These are phyloP conservation scores for Pichia paraexigua DNA, from an alignment of 805 yeast species.

Conservation along the genomic window DNA sequence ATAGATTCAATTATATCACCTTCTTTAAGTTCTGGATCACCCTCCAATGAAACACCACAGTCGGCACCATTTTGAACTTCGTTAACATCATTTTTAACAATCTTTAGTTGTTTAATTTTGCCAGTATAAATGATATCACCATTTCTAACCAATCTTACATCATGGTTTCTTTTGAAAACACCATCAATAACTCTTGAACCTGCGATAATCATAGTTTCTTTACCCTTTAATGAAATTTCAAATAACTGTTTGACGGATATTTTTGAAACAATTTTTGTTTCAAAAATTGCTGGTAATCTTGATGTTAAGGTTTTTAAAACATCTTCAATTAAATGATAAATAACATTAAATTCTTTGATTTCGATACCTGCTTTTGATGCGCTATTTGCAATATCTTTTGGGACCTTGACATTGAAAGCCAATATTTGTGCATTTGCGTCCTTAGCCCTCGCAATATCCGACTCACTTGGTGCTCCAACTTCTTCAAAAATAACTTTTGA, in stretches of 20 bases:
- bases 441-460: slow-evolving; percentile 60
- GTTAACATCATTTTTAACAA: slow-evolving; percentile 67
- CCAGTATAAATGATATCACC: slow-evolving; percentile 42
- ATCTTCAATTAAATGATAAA: slow-evolving; percentile 80
- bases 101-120: slow-evolving; percentile 62
- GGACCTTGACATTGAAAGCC: slow-evolving; percentile 67
- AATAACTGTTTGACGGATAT: slow-evolving; percentile 67
- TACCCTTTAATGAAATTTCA: slow-evolving; percentile 51
- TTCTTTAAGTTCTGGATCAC: slow-evolving; percentile 26
- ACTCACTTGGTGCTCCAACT: slow-evolving; percentile 69
- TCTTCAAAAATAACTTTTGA: slow-evolving; percentile 62
- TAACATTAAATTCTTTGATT: slow-evolving; percentile 64
- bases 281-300: slow-evolving; percentile 56
- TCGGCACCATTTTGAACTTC: slow-evolving; percentile 82
- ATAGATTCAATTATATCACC: slow-evolving; percentile 73
- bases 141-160: slow-evolving; percentile 30
- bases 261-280: slow-evolving; percentile 57
- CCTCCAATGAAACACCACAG: slow-evolving; percentile 74
- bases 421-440: slow-evolving; percentile 66
- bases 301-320: slow-evolving; percentile 59
- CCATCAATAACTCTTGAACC: slow-evolving; percentile 82
- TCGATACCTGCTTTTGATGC: slow-evolving; percentile 53
- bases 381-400: slow-evolving; percentile 50
- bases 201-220: slow-evolving; percentile 57
- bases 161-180: slow-evolving; percentile 47